Base-by-base conservation (phyloP, 257 asterid genomes). In the Plantago ovata region DNA sequence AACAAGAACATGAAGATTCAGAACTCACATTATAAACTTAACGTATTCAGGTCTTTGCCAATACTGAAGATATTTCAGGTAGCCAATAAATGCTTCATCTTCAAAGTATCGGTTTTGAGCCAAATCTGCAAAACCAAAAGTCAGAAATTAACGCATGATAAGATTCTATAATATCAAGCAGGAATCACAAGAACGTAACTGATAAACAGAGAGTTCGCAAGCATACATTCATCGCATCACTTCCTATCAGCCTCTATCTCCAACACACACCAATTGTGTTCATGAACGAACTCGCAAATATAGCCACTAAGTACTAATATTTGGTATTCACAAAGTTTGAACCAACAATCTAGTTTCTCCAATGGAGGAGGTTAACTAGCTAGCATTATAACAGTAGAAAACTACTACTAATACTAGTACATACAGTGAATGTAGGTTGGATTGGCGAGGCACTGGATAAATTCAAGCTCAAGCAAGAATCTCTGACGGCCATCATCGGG, bases 401-500 rank as follows among this genome's bases (percentile, higher is more conserved):
- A 2, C 3, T 15, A 9, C 53, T 18, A 15, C 10, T 28, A 47
- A 0, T 19, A 32, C 46, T 13, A 18, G 36, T 7, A 41, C 64
- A 16, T 62, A 85, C 95, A 85, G 65, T 85, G 95, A 38, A 89
- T 89, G 66, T 84, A 89, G 21, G 96, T 89, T 18, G 99, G 99
- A 69, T 81, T 93, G 48, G 95, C 87, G 24, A 93, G 86, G 73
- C 96, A 89, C 52, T 93, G 97, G 38, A 93, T 61, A n/a, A 93
- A 93, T 74, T 89, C 95, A 48, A 93, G 77, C 82, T 93, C 96
- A 15, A 93, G 91, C 67, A 82, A 74, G 72, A 93, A 86, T 24
- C 97, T 86, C 61, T 89, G 96, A 44, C 92, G 94, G 48, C 98
- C 97, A 75, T 89, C 97, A 72, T 93, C 97, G 38, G 92, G 89